Evolutionary conservation across 2,329 filamentous ascomycete genomes (phyloP).

Genomic region (Cladophialophora bantiana): DNA sequence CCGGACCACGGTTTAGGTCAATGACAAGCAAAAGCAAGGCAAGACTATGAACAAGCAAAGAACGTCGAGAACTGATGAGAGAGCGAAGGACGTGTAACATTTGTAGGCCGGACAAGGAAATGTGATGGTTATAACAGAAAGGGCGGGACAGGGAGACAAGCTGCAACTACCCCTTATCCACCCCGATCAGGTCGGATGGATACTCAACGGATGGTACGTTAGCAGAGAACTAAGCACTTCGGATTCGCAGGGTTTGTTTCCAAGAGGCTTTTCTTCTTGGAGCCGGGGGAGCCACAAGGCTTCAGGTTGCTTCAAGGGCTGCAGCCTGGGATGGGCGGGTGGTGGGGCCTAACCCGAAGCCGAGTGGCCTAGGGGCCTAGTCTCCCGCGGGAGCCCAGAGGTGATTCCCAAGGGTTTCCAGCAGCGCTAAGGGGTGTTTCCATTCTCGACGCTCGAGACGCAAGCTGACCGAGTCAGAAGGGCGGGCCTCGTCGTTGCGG

Average conservation of each 20-base stretch:
- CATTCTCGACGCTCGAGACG: constrained; percentile 21
- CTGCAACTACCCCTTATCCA: constrained; percentile 29
- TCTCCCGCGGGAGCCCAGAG: constrained; percentile 13
- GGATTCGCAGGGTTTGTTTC: constrained; percentile 25
- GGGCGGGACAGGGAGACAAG: constrained; percentile 20
- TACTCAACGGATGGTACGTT: constrained; percentile 24
- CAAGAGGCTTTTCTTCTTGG: constrained; percentile 31
- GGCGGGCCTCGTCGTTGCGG: constrained; percentile 4
- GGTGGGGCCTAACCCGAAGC: constrained; percentile 31
- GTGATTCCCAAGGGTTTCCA: constrained; percentile 10
- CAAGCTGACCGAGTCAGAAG: constrained; percentile 15
- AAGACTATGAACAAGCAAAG: constrained; percentile 28
- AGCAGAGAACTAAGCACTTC: constrained; percentile 18
- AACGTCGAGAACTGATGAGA: constrained; percentile 28
- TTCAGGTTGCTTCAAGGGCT: constrained; percentile 18
- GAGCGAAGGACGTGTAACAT: constrained; percentile 23
- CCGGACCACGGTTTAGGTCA: constrained; percentile 20
- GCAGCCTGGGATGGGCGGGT: constrained; percentile 21
- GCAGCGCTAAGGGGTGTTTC: constrained; percentile 13
- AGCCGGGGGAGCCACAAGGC: constrained; percentile 33
- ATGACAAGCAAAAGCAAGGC: constrained; percentile 26
- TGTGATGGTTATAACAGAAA: constrained; percentile 26
- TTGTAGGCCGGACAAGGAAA: constrained; percentile 24
- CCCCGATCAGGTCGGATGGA: constrained; percentile 27
- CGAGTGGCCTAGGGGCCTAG: constrained; percentile 19